Evolutionary conservation across 2,329 filamentous ascomycete species (phyloP).

Genomic region (Ophiostoma montium): DNA sequence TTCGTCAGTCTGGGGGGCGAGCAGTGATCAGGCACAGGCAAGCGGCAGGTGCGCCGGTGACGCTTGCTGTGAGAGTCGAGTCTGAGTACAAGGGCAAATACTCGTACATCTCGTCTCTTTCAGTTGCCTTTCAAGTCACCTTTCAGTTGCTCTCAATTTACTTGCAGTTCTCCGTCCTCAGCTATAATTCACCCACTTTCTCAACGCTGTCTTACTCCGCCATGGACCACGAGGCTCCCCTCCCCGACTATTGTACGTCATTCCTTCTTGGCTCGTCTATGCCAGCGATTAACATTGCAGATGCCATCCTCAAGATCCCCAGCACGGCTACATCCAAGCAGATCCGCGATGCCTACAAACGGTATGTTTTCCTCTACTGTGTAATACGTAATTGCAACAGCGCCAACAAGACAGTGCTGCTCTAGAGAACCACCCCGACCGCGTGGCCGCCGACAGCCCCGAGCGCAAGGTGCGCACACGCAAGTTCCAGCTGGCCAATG

Average conservation of each 20-base stretch:
- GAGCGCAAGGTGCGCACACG: conserved; percentile 71
- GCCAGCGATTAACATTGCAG: conserved; percentile 27
- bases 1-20: too few species aligned
- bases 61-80: too few species aligned
- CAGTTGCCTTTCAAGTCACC: too few species aligned
- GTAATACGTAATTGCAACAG: background rate
- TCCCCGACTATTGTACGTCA: conserved; percentile 1
- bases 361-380: conserved; percentile 28
- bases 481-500: conserved; percentile 30
- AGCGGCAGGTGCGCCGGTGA: too few species aligned
- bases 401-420: conserved; percentile 48
- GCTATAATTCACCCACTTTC: too few species aligned
- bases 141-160: too few species aligned
- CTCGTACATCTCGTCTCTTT: too few species aligned
- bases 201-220: background rate
- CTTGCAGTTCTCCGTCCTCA: too few species aligned
- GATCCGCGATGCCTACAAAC: conserved; percentile 90
- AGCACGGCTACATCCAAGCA: conserved; percentile 66
- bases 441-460: conserved; percentile 69
- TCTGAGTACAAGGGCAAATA: too few species aligned
- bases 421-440: conserved; percentile 85
- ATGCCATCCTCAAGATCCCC: conserved; percentile 58
- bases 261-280: background rate
- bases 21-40: too few species aligned
- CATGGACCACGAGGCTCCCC: background rate